Conservation (phyloP, 2,329 filamentous ascomycete species). For the Xylaria sp. region DNA sequence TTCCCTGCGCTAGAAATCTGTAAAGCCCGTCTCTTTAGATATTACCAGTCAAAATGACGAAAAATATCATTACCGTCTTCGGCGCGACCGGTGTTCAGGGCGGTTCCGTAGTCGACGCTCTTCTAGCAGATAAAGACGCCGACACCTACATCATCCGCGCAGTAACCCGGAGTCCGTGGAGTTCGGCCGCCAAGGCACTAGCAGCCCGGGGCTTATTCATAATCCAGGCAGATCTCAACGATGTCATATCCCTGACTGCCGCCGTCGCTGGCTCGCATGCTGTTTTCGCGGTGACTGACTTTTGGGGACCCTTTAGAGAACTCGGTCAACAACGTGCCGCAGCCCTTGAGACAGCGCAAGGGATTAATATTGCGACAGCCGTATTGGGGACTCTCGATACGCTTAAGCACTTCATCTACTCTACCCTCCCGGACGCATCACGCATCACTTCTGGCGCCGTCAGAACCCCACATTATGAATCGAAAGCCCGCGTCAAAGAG, state of each 20-base stretch:
- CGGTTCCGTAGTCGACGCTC: not conserved
- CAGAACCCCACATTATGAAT: conserved; percentile 20
- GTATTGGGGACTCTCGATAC: not conserved
- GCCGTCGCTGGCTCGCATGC: conserved; percentile 3
- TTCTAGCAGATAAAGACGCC: conserved; percentile 4
- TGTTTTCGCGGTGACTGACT: conserved; percentile 23
- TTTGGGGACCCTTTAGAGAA: conserved; percentile 11
- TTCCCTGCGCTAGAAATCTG: not conserved
- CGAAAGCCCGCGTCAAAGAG: conserved; percentile 7
- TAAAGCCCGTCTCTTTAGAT: not conserved
- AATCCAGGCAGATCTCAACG: conserved; percentile 2
- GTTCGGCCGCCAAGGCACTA: conserved; percentile 9
- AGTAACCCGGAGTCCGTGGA: conserved; percentile 11
- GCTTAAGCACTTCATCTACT: conserved; percentile 21
- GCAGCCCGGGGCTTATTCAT: not conserved
- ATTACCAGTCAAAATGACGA: not conserved
- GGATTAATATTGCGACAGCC: conserved; percentile 18
- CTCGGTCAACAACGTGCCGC: conserved; percentile 9
- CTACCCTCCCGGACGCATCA: conserved; percentile 22
- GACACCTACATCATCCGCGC: conserved; percentile 4
- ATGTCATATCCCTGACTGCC: not conserved
- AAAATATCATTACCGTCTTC: not conserved
- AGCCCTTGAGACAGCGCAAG: conserved; percentile 14
- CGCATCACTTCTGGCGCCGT: conserved; percentile 15
- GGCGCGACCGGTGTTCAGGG: conserved; percentile 7